Evolutionary conservation across 164 flowering plant genomes (phyloP).

Genomic region (Nymphaea thermarum): DNA sequence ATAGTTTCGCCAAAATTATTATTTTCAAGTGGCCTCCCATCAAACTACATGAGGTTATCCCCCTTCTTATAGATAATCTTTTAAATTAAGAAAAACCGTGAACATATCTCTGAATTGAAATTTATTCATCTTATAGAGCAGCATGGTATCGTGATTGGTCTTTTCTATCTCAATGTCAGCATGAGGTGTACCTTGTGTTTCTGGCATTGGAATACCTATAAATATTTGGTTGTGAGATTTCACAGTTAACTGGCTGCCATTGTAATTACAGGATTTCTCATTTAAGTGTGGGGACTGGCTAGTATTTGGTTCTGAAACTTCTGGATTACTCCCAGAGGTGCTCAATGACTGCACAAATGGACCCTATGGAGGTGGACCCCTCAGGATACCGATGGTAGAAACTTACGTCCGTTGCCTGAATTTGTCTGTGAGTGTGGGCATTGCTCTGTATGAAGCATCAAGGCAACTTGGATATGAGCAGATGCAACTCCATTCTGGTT

Average conservation of each 20-base stretch:
- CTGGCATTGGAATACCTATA: neutral
- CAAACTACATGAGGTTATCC: too few species aligned
- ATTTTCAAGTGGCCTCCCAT: too few species aligned
- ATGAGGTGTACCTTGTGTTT: too few species aligned
- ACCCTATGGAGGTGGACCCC: slow-evolving; percentile 61
- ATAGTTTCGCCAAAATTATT: too few species aligned
- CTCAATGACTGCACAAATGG: slow-evolving; percentile 54
- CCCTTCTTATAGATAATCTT: too few species aligned
- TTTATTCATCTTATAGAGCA: too few species aligned
- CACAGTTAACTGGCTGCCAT: neutral
- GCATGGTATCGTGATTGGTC: too few species aligned
- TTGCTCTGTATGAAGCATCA: slow-evolving; percentile 82
- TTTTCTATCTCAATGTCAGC: too few species aligned
- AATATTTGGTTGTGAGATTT: neutral
- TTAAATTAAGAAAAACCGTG: too few species aligned
- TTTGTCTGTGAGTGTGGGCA: slow-evolving; percentile 87
- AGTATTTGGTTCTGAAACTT: slow-evolving; percentile 86
- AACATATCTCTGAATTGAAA: too few species aligned
- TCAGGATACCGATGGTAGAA: slow-evolving; percentile 87
- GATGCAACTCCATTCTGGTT: slow-evolving; percentile 31
- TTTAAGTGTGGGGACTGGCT: slow-evolving; percentile 88
- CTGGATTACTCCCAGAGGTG: slow-evolving; percentile 69
- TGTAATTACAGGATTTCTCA: slow-evolving; percentile 53
- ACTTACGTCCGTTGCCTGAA: slow-evolving; percentile 93
- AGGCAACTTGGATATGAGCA: slow-evolving; percentile 90